Conservation (phyloP, 306 rosid species). For the Dryas octopetala region DNA sequence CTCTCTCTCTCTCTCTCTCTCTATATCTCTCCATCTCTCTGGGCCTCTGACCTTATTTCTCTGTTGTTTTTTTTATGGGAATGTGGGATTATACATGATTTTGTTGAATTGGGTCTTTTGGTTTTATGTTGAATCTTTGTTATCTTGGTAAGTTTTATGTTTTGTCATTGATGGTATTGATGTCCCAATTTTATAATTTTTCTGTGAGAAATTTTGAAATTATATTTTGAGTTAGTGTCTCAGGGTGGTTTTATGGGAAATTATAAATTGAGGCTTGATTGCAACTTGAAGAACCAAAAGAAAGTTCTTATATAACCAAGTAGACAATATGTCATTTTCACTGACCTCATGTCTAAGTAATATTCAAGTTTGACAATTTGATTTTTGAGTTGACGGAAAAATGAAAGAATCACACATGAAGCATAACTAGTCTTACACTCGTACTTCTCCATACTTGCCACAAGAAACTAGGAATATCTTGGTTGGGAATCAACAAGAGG, state of each 20-base stretch:
- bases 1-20: constrained; percentile 6
- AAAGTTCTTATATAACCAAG: not conserved
- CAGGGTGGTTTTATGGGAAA: not conserved
- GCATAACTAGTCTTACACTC: not conserved
- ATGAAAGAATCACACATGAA: not conserved
- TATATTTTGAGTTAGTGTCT: not conserved
- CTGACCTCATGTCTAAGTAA: not conserved
- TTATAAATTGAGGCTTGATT: not conserved
- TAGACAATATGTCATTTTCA: not conserved
- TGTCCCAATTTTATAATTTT: not conserved
- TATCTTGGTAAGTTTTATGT: not conserved
- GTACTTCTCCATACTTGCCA: not conserved
- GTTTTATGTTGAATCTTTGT: not conserved
- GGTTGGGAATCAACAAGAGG: not conserved
- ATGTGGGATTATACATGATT: not conserved
- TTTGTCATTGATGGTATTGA: not conserved
- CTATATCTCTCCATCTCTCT: not conserved
- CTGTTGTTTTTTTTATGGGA: not conserved
- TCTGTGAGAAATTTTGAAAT: not conserved
- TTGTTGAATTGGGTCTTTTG: constrained; percentile 17
- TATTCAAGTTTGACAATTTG: not conserved
- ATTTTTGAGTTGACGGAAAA: not conserved
- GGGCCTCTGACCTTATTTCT: not conserved
- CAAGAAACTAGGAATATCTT: not conserved
- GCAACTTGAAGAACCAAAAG: not conserved